These are phyloP conservation scores for Posidonia australis DNA, from an alignment of 106 monocot genomes.

Conservation along the genomic window DNA sequence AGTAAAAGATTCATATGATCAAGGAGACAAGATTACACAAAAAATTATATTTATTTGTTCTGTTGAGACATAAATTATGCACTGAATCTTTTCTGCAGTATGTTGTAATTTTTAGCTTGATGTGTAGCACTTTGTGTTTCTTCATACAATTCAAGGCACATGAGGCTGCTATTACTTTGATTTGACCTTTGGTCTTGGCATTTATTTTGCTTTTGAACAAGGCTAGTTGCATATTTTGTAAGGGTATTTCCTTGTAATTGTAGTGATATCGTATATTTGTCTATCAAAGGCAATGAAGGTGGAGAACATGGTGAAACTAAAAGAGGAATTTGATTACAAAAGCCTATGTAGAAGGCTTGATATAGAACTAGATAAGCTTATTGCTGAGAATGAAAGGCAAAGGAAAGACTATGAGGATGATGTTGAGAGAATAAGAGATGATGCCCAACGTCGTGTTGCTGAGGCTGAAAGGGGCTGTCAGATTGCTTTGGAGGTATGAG, in stretches of 20 bases:
- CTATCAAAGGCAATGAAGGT: conserved; percentile 88
- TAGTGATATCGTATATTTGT: conserved; percentile 11
- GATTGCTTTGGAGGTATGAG: conserved; percentile 45
- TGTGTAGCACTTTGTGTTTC: background rate
- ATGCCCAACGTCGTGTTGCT: conserved; percentile 50
- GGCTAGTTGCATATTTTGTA: conserved; percentile 3
- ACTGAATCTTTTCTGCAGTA: too few species aligned
- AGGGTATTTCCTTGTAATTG: conserved; percentile 5
- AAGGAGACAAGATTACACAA: too few species aligned
- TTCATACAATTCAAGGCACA: background rate
- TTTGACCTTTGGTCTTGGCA: background rate
- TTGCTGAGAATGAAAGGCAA: conserved; percentile 95
- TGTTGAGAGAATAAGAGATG: conserved; percentile 61
- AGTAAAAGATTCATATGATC: too few species aligned
- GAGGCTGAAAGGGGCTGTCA: conserved; percentile 64
- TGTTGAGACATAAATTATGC: too few species aligned
- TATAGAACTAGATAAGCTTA: conserved; percentile 76
- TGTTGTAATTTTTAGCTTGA: too few species aligned
- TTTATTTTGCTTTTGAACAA: background rate
- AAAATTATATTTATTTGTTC: too few species aligned
- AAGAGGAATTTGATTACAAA: conserved; percentile 99
- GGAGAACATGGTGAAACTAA: conserved; percentile 96
- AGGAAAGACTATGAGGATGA: conserved; percentile 81
- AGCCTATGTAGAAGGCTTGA: conserved; percentile 92
- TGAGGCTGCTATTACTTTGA: background rate